Base-by-base conservation (phyloP, 108 stramenopile genomes). In the Pseudonitzschia multistriata region DNA sequence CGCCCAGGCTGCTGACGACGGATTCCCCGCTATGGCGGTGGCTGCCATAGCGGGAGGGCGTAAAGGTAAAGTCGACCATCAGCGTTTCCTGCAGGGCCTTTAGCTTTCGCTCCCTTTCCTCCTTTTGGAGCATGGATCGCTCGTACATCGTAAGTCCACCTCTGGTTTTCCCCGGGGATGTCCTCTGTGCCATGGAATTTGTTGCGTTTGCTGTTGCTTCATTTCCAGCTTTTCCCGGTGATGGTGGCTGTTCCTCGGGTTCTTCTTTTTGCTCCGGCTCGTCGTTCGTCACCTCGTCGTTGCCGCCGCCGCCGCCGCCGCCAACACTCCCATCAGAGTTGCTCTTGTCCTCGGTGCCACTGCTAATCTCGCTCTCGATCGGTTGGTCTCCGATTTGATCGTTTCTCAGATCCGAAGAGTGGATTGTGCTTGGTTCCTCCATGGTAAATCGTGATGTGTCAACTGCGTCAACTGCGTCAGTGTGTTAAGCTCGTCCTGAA, bases 111-210 rank as follows among this genome's bases (percentile, higher is more conserved):
- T 74, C 66, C 2, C 65, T 55, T 61, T 74, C 73, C 39, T 66
- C 66, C 31, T 66, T 74, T 60, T 74, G 66, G 47, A 57, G 28
- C 57, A 45, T 59, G 56, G 66, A 28, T 29, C 66, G 54, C 60
- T 74, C 73, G 25, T 74, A 66, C 56, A 74, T 42, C 3, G 73
- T 59, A 28, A 74, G 34, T 17, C 73, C 73, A n/a, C 61, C 72
- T n/a, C 31, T 21, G 25, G 37, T 39, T 39, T 39, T 39, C 37
- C 10, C 37, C 7, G 31, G 24, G 24, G 30, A 28, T 57, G 27
- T 57, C 19, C 8, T 53, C 52, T 13, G 8, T 53, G 24, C n/a
- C 10, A 25, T 13, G 8, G 21, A n/a, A 17, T 13, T 45, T 45
- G 42, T 45, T 45, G 42, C 17, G 13, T 3, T 45, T 45, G 42